Evolutionary conservation across 768 basidiomycete species (phyloP), one percentile per base, ranked within the genome.

Genomic region (Calocybe gangraenosa): DNA sequence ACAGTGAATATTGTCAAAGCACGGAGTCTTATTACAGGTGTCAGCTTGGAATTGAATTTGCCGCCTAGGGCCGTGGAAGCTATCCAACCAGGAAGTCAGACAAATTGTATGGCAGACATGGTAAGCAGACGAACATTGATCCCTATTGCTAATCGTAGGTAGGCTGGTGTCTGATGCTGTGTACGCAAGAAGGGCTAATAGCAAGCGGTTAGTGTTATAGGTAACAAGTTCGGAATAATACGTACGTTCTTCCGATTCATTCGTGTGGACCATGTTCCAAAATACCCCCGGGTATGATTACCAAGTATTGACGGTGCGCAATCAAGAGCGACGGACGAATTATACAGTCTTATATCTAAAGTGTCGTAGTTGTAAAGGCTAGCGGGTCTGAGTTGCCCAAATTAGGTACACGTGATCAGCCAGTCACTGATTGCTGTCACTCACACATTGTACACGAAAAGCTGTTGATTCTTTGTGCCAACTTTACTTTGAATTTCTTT

Each of bases 171-270:
- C 37, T 6, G 49, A 40, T 14, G 19, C 40, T 35, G 49, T n/a
- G 25, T 20, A 33, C 17, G 50, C 45, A 20, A 51, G 50, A 19
- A 47, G 46, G 3, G 45, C 46, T 51, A 20, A 38, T 20, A 9
- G 37, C 17, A 22, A 19, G 44, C 30, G 13, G 8, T 14, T n/a
- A 42, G 13, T 19, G 40, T 33, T 25, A 40, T 14, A 9, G 15
- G 31, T 9, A 7, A 31, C 22, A 11, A 9, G 3, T 7, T 21
- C 4, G 25, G 23, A n/a, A 25, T 3, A 9, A 5, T 9, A 22
- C 42, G 34, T 35, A 44, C 42, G 42, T 44, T 44, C 42, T 44
- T 36, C 42, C 15, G 42, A 44, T 28, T 44, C 42, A 11, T 36
- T 36, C 3, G 20, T 15, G 21, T 18, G 34, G 10, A 37, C 34